phyloP scores from a whole-genome alignment of 163 green algal species.

The Chlamydomonas reinhardtii region DNA sequence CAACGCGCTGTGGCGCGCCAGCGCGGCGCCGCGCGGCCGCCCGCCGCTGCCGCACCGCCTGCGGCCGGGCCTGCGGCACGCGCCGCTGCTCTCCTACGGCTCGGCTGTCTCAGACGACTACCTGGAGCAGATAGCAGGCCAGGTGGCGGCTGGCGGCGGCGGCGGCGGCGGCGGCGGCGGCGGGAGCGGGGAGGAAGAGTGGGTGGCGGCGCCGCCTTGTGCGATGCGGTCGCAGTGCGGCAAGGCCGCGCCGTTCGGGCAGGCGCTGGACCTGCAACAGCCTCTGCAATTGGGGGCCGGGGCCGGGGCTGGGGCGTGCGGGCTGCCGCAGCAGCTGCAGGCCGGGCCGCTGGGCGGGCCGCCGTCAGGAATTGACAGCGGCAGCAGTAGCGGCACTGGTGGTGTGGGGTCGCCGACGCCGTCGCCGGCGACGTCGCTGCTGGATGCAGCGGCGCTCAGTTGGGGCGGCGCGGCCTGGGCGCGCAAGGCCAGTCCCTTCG shows the following conservation, averaged over 20 bases:
- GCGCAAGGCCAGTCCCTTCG: constrained; percentile 19
- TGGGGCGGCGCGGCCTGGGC: constrained; percentile 29
- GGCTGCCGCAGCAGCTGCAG: neutral
- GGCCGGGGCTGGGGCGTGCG: neutral
- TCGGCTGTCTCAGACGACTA: too few relatives aligned
- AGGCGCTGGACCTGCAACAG: neutral
- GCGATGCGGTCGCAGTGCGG: neutral
- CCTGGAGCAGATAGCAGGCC: neutral
- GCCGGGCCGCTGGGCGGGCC: neutral
- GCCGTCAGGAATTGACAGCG: neutral
- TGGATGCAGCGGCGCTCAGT: neutral
- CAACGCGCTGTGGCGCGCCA: constrained; percentile 12
- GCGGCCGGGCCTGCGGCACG: too few relatives aligned
- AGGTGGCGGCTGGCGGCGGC: neutral
- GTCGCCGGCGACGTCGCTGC: neutral
- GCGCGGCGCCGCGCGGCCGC: neutral
- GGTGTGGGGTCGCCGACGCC: neutral
- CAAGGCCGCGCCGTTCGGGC: neutral
- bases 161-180: too few relatives aligned
- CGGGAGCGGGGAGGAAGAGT: neutral
- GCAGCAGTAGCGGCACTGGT: neutral
- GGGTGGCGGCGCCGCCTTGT: neutral
- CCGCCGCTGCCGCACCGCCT: constrained; percentile 7
- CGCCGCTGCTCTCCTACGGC: too few relatives aligned
- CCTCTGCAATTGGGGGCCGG: neutral